These are phyloP conservation scores for Populus simonii DNA, from an alignment of 345 rosid genomes.

Conservation along the genomic window DNA sequence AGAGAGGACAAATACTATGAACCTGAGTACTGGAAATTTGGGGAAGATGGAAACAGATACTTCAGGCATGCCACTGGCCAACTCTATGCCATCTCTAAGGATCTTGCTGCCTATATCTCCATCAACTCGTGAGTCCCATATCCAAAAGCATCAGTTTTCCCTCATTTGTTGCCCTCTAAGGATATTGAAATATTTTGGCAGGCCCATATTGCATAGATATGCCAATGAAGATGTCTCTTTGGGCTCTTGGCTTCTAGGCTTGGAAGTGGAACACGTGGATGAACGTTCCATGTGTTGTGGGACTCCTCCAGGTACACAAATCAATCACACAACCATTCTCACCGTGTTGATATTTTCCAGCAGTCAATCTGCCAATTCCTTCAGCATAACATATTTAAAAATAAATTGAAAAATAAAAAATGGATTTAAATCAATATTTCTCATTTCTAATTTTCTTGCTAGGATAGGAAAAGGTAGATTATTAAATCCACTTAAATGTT, in stretches of 20 bases:
- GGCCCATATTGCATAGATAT: constrained; percentile 75
- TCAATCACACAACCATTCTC: too few relatives aligned
- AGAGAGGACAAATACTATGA: constrained; percentile 83
- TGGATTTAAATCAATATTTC: too few relatives aligned
- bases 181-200: constrained; percentile 10
- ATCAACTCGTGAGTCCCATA: constrained; percentile 50
- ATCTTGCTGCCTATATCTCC: constrained; percentile 79
- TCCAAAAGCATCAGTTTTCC: too few relatives aligned
- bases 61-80: constrained; percentile 94
- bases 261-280: constrained; percentile 83
- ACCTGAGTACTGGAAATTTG: constrained; percentile 92
- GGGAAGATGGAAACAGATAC: constrained; percentile 88
- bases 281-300: constrained; percentile 88
- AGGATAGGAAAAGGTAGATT: too few relatives aligned
- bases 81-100: constrained; percentile 82
- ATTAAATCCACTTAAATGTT: too few relatives aligned
- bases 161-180: too few relatives aligned
- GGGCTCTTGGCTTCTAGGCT: constrained; percentile 80
- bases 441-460: too few relatives aligned
- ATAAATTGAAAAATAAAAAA: too few relatives aligned
- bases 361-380: neutral
- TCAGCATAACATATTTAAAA: too few relatives aligned
- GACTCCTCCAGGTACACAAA: constrained; percentile 60
- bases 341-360: too few relatives aligned
- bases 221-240: constrained; percentile 93